These are phyloP conservation scores for Oidiodendron maius DNA, from an alignment of 495 filamentous ascomycete species.

Conservation along the genomic window DNA sequence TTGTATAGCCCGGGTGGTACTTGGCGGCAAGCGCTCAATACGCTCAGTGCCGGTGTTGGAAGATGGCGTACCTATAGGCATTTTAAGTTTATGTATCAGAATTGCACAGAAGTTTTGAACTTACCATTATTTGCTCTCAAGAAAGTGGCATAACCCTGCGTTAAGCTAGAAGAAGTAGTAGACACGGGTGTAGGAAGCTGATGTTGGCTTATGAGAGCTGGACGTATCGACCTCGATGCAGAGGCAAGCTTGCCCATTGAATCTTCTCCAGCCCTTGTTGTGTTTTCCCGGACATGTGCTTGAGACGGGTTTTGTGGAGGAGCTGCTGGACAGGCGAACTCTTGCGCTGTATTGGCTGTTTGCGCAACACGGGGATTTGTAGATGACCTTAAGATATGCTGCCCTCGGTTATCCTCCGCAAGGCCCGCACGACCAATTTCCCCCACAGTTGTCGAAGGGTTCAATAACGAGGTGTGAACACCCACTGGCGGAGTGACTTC, in stretches of 20 bases:
- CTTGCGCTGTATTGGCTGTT: slow-evolving; percentile 10
- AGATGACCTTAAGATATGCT: background rate
- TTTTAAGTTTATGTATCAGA: too few species aligned
- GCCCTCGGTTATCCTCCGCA: slow-evolving; percentile 10
- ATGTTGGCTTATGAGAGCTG: slow-evolving; percentile 13
- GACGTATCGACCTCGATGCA: slow-evolving; percentile 30
- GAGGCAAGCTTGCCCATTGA: slow-evolving; percentile 55
- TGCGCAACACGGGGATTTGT: slow-evolving; percentile 8
- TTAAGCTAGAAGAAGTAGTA: slow-evolving; percentile 38
- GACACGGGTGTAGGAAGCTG: slow-evolving; percentile 31
- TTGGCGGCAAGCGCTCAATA: background rate
- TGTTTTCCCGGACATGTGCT: slow-evolving; percentile 4
- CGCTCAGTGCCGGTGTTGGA: slow-evolving; percentile 2
- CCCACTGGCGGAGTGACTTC: slow-evolving; percentile 24
- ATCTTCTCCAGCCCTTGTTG: slow-evolving; percentile 9
- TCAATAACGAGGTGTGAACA: background rate
- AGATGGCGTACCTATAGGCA: slow-evolving; percentile 10
- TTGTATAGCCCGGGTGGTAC: slow-evolving; percentile 4
- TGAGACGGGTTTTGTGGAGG: slow-evolving; percentile 10
- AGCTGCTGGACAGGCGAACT: slow-evolving; percentile 19
- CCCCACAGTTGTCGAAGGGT: background rate
- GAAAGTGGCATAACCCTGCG: slow-evolving; percentile 26
- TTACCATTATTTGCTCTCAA: slow-evolving; percentile 17
- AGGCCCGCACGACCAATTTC: slow-evolving; percentile 2
- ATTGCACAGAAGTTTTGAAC: too few species aligned